Base-by-base conservation (phyloP, 2,329 filamentous ascomycete genomes). In the Penicillium sp. region DNA sequence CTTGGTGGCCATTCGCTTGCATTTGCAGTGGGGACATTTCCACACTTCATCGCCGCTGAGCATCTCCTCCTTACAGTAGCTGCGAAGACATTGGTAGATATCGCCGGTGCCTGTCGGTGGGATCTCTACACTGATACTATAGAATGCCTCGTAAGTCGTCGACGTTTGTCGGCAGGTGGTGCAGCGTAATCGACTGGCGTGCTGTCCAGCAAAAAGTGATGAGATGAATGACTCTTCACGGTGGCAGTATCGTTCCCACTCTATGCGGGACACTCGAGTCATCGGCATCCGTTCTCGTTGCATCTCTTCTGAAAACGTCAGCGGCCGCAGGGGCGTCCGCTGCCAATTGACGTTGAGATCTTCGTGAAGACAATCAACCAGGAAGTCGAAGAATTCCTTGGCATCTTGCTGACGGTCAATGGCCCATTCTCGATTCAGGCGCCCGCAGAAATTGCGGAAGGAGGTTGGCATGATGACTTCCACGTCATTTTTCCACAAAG, bases 351-450 rank as follows among this genome's bases (percentile, higher is more conserved):
- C 74, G 69, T 96, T 95, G 5, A 95, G 86, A 73, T 99, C 94
- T 68, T 94, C 90, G 63, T 93, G 88, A 11, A 97, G 79, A 61
- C 89, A 87, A 49, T 90, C 86, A 36, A 96, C 81, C 24, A 97
- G 73, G 67, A 95, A 96, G 43, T 86, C 86, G 61, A 93, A 86
- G 63, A 96, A 96, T 66, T 97, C 94, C 61, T 92, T 89, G 1
- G 92, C 89, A 67, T 99, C 94, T 74, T 97, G 94, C 69, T 97
- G 93, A 47, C 85, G 78, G 22, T 81, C 80, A 39, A 90, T 87
- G 13, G 87, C 90, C 77, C 92, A 94, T 61, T 84, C 81, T 6
- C 83, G 79, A 54, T 84, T 84, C 59, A 87, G 75, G 16, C 84
- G 80, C 4, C 83, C 83, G 63, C 88, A 87, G 57, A 91, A 86